phyloP scores from a whole-genome alignment of 306 rosid species.

The Lathyrus sativus region DNA sequence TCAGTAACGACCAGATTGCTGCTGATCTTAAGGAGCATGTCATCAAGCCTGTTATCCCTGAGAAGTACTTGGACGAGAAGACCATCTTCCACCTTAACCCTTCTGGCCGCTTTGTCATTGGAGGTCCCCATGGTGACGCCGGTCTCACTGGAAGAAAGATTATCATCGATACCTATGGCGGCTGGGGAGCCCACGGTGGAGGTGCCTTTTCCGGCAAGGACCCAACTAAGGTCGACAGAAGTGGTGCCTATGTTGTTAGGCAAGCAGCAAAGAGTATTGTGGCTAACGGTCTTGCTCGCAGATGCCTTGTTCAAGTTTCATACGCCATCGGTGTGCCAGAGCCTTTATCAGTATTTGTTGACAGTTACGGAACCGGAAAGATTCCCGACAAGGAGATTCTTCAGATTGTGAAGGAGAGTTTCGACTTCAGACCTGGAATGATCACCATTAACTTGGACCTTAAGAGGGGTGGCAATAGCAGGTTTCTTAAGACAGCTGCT shows the following conservation, averaged over 20 bases:
- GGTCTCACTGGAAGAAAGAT: conserved; percentile 99
- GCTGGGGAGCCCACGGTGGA: conserved; percentile 99
- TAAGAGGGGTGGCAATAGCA: conserved; percentile 86
- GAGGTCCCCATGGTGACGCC: conserved; percentile 99
- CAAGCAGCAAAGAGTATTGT: conserved; percentile 99
- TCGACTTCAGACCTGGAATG: conserved; percentile 99
- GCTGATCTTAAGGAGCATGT: conserved; percentile 96
- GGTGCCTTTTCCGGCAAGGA: conserved; percentile 99
- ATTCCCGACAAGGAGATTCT: conserved; percentile 95
- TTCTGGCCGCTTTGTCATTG: conserved; percentile 97
- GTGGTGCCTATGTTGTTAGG: conserved; percentile 95
- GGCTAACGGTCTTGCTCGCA: conserved; percentile 91
- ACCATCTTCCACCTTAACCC: conserved; percentile 99
- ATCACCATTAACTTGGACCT: conserved; percentile 93
- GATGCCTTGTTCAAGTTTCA: conserved; percentile 91
- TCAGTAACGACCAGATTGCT: conserved; percentile 91
- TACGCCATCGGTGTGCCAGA: conserved; percentile 99
- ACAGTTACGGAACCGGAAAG: conserved; percentile 83
- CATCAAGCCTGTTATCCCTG: conserved; percentile 92
- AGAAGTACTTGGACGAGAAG: conserved; percentile 94
- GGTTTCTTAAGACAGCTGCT: conserved; percentile 97
- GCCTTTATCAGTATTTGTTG: conserved; percentile 85
- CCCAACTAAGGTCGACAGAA: conserved; percentile 99
- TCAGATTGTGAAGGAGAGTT: conserved; percentile 83
- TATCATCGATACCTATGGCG: conserved; percentile 95